Conservation (phyloP, 2,329 filamentous ascomycete species). For the Colletotrichum eleusines region DNA sequence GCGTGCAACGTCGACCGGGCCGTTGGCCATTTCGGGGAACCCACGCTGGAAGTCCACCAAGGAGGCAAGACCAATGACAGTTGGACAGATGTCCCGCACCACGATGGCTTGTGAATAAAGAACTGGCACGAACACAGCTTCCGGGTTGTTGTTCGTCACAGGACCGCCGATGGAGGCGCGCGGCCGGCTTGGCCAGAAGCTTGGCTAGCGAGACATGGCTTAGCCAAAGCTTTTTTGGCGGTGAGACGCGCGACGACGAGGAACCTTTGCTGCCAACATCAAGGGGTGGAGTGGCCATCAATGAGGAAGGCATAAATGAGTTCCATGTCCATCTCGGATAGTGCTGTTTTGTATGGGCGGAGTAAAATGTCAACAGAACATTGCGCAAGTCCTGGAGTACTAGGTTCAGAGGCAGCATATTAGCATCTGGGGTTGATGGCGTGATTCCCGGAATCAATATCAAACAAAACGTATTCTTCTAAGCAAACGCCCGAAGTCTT, state of each 20-base stretch:
- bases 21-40: background rate
- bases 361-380: background rate
- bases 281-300: background rate
- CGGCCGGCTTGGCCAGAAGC: slow-evolving; percentile 37
- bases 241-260: background rate
- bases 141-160: background rate
- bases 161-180: background rate
- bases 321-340: no score
- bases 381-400: background rate
- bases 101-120: background rate
- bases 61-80: slow-evolving; percentile 3
- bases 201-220: slow-evolving; percentile 14
- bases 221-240: slow-evolving; percentile 29
- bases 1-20: slow-evolving; percentile 22
- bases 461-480: background rate
- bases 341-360: background rate
- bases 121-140: background rate
- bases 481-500: no score
- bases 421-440: background rate
- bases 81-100: background rate
- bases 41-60: background rate
- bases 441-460: background rate
- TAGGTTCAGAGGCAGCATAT: background rate
- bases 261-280: background rate
- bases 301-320: background rate